Percentiles rank a stretch among this genome's conserved stretches.
Conservation (phyloP, 331 rosid genomes). For the Malus hybrid region DNA sequence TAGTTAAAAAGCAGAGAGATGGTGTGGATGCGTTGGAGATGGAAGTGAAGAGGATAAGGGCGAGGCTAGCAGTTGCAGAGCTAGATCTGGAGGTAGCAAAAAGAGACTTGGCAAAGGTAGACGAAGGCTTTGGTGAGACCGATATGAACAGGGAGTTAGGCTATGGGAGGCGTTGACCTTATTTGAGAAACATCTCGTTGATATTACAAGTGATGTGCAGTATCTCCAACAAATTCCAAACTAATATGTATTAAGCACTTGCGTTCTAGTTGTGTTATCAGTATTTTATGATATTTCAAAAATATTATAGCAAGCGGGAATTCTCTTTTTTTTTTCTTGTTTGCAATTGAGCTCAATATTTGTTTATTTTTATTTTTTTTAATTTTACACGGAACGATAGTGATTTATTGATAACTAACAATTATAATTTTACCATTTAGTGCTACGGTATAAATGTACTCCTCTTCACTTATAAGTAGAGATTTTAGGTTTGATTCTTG, state of each 20-base stretch:
- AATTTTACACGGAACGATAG: no score
- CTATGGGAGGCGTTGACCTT: not conserved
- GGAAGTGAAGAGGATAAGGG: not conserved
- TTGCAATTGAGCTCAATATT: not conserved
- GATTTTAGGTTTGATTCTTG: fast-evolving
- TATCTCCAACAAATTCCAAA: not conserved
- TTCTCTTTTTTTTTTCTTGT: not conserved
- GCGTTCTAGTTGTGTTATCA: not conserved
- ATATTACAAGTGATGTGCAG: not conserved
- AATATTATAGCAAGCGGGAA: not conserved
- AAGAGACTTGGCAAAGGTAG: not conserved
- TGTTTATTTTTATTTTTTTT: no score
- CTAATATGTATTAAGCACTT: not conserved
- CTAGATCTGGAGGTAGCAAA: not conserved
- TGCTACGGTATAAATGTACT: fast-evolving
- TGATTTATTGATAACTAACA: no score
- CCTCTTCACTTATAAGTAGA: fast-evolving
- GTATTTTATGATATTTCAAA: not conserved
- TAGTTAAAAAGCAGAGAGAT: not conserved
- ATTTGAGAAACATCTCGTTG: not conserved
- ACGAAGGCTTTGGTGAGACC: not conserved
- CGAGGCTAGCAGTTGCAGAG: not conserved
- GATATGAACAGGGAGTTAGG: constrained; percentile 4
- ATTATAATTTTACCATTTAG: no score
- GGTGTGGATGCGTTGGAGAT: not conserved